A percentile compares a stretch with the other conserved stretches of the same genome.
Conservation (phyloP, 305 asterid genomes). For the Vinca major region DNA sequence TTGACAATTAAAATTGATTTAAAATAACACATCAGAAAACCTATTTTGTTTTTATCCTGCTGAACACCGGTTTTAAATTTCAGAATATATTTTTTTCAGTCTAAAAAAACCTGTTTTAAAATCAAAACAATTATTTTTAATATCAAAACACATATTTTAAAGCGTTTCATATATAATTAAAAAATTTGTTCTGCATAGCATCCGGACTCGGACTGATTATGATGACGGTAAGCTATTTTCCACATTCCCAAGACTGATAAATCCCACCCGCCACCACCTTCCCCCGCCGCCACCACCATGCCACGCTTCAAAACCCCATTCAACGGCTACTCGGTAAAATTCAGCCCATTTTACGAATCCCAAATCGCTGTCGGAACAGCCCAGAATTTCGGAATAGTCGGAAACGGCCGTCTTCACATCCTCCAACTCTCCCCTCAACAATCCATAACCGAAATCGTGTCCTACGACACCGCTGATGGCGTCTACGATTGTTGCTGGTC, state of each 20-base stretch:
- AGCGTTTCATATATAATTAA: no score
- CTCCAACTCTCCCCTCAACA: slow-evolving; percentile 60
- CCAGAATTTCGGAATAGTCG: slow-evolving; percentile 91
- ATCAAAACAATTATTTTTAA: no score
- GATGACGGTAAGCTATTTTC: no score
- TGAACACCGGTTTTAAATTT: no score
- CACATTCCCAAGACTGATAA: neutral
- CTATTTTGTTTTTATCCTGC: no score
- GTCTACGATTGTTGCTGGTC: slow-evolving; percentile 94
- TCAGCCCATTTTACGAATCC: slow-evolving; percentile 89
- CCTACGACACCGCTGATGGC: slow-evolving; percentile 94
- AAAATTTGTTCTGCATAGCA: no score
- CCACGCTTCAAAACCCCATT: slow-evolving; percentile 83
- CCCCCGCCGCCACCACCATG: slow-evolving; percentile 28
- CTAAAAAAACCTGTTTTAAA: no score
- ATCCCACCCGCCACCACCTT: slow-evolving; percentile 13
- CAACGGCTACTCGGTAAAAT: slow-evolving; percentile 88
- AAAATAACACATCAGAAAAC: no score
- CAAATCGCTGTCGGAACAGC: slow-evolving; percentile 84
- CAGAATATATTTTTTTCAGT: no score
- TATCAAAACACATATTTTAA: no score
- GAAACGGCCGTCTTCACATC: slow-evolving; percentile 88
- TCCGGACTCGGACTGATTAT: no score
- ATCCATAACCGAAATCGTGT: slow-evolving; percentile 47
- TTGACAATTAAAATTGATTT: no score